A percentile compares a stretch with the other conserved stretches of the same genome.
phyloP scores from a whole-genome alignment of 1,284 basidiomycete species.

The Porphyrellus sp. region DNA sequence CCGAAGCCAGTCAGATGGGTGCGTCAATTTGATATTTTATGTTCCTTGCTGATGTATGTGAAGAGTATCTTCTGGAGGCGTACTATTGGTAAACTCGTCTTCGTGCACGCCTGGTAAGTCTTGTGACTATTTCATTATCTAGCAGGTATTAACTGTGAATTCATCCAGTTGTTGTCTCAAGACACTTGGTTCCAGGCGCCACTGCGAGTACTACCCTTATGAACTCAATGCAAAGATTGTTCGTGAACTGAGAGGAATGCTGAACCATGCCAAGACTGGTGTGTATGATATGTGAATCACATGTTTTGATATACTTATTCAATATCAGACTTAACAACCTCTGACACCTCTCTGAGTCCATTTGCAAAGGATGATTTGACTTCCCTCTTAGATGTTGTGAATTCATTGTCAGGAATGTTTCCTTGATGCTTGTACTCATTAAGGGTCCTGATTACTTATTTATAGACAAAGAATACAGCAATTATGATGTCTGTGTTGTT shows the following conservation, averaged over 20 bases:
- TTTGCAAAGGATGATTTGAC: background rate
- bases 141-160: background rate
- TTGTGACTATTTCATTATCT: background rate
- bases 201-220: conserved; percentile 1
- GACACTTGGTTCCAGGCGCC: background rate
- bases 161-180: background rate
- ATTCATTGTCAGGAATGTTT: background rate
- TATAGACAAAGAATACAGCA: background rate
- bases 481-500: background rate
- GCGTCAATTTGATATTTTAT: background rate
- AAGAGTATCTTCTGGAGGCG: background rate
- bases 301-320: background rate
- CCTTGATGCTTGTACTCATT: background rate
- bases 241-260: background rate
- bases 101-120: background rate
- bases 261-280: background rate
- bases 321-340: background rate
- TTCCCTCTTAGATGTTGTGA: background rate
- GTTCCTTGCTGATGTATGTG: background rate
- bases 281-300: background rate
- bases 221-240: background rate
- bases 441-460: background rate
- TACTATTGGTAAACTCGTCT: background rate
- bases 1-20: background rate
- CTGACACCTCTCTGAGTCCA: background rate